Evolutionary conservation across 768 basidiomycete species (phyloP).

Genomic region (Russula brevipes): DNA sequence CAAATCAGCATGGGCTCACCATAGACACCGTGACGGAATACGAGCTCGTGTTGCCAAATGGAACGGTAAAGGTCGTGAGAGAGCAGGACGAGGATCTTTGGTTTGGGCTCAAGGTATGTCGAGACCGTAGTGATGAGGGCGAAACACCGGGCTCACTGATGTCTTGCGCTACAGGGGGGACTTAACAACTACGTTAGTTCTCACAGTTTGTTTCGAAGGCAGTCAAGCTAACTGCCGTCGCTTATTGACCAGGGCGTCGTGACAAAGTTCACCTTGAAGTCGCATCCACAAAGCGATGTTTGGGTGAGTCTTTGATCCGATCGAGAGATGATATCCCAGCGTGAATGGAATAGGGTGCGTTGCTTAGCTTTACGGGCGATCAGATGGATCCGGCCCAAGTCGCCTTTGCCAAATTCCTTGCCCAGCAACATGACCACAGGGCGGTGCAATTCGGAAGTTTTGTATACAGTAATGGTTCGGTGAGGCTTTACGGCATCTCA

Average conservation of each 20-base stretch:
- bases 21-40: constrained; percentile 23
- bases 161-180: constrained; percentile 5
- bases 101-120: constrained; percentile 15
- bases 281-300: constrained; percentile 12
- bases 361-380: constrained; percentile 1
- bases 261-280: constrained; percentile 15
- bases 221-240: background rate
- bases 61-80: constrained; percentile 18
- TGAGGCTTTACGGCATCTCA: constrained; percentile 34
- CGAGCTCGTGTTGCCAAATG: constrained; percentile 26
- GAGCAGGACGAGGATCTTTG: constrained; percentile 21
- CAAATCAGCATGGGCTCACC: constrained; percentile 24
- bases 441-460: constrained; percentile 2
- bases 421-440: background rate
- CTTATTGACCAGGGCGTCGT: constrained; percentile 11
- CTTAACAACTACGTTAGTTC: constrained; percentile 16
- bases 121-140: no score
- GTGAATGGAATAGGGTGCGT: background rate
- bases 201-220: background rate
- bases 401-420: constrained; percentile 1
- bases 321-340: background rate
- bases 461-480: constrained; percentile 3
- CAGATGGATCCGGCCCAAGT: background rate
- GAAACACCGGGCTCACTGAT: background rate
- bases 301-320: constrained; percentile 6